These are phyloP conservation scores for Pseudohalonectria lignicola DNA, from an alignment of 2,329 filamentous ascomycete species.

Conservation along the genomic window DNA sequence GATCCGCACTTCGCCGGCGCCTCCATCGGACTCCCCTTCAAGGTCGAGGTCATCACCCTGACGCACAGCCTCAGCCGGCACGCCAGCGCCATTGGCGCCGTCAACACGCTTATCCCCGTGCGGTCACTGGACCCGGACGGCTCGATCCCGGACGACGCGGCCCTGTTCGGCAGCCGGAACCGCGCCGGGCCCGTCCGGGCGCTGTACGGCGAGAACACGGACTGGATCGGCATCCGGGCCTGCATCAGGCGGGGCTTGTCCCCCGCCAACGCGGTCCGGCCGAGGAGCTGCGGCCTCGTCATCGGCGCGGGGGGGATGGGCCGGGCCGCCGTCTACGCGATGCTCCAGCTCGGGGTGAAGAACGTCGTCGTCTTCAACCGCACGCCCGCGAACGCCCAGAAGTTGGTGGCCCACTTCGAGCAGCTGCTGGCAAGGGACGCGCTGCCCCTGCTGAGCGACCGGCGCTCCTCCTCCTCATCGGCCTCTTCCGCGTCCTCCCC, in stretches of 20 bases:
- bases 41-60: constrained; percentile 59
- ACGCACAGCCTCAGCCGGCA: constrained; percentile 62
- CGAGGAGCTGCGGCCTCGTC: constrained; percentile 43
- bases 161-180: constrained; percentile 38
- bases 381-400: constrained; percentile 54
- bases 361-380: constrained; percentile 69
- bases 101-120: constrained; percentile 66
- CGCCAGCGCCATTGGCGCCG: constrained; percentile 63
- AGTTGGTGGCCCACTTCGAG: constrained; percentile 61
- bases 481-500: no score
- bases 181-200: constrained; percentile 55
- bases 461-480: no score
- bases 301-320: constrained; percentile 67
- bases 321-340: constrained; percentile 64
- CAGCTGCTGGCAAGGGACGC: constrained; percentile 33
- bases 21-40: constrained; percentile 64
- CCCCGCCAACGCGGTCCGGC: constrained; percentile 54
- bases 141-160: constrained; percentile 21
- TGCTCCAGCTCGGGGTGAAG: constrained; percentile 66
- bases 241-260: constrained; percentile 64
- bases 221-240: constrained; percentile 69
- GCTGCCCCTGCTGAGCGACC: constrained; percentile 18
- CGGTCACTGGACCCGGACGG: constrained; percentile 44
- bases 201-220: constrained; percentile 69
- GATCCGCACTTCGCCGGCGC: constrained; percentile 62